Evolutionary conservation across 805 yeast species (phyloP).

Genomic region (Komagataella pseudopastoris): DNA sequence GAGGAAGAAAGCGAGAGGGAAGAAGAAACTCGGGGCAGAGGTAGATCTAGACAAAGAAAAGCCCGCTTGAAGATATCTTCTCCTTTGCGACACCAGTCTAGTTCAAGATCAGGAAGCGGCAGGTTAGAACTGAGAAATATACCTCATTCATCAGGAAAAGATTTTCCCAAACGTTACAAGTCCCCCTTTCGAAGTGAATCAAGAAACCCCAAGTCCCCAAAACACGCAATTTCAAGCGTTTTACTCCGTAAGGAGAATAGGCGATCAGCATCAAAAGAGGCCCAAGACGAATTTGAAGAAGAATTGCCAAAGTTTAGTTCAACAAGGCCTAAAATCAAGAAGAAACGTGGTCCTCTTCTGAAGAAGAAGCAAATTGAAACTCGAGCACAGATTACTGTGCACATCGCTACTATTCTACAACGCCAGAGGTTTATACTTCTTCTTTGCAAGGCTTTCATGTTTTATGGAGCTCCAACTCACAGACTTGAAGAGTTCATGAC

Average conservation of each 20-base stretch:
- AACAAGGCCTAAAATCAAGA: constrained; percentile 22
- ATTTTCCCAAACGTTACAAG: not conserved
- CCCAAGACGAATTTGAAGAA: not conserved
- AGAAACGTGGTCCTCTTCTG: constrained; percentile 12
- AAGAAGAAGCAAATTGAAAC: constrained; percentile 20
- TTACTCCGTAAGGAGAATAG: not conserved
- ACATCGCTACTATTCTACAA: constrained; percentile 78
- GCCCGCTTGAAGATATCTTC: not conserved
- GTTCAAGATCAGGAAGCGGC: not conserved
- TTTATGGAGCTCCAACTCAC: constrained; percentile 94
- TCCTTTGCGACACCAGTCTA: not conserved
- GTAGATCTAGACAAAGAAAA: not conserved
- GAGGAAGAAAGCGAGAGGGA: not conserved
- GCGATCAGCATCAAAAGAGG: not conserved
- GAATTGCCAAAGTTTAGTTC: constrained; percentile 23
- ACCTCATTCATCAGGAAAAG: not conserved
- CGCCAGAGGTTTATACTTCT: constrained; percentile 77
- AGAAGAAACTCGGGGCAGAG: not conserved
- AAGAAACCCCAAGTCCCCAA: not conserved
- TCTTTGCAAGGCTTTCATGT: constrained; percentile 81
- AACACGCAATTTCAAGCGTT: not conserved
- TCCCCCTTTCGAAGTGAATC: not conserved
- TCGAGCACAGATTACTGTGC: constrained; percentile 76
- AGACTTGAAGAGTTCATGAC: constrained; percentile 86
- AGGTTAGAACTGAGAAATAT: not conserved